phyloP scores from a whole-genome alignment of 345 rosid genomes.

The Euclidium syriacum region DNA sequence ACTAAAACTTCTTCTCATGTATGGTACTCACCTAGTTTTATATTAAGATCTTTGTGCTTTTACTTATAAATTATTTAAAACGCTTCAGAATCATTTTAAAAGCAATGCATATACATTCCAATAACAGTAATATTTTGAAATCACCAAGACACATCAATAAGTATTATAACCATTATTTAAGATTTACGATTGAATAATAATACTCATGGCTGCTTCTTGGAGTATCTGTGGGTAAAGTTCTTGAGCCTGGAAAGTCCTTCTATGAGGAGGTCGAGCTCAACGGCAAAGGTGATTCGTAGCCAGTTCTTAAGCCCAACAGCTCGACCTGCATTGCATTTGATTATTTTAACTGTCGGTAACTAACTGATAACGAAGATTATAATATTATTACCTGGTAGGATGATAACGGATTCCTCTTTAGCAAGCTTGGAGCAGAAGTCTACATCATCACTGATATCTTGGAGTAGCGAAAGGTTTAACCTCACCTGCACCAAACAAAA shows the following conservation, averaged over 20 bases:
- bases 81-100: too few relatives aligned
- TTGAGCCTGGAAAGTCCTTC: constrained; percentile 28
- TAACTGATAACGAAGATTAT: neutral
- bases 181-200: too few relatives aligned
- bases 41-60: too few relatives aligned
- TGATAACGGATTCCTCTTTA: constrained; percentile 33
- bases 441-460: constrained; percentile 36
- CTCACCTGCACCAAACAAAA: constrained; percentile 28
- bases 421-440: constrained; percentile 41
- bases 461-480: constrained; percentile 22
- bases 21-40: too few relatives aligned
- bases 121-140: too few relatives aligned
- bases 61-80: too few relatives aligned
- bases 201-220: constrained; percentile 15
- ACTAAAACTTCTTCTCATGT: too few relatives aligned
- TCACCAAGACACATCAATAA: too few relatives aligned
- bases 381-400: constrained; percentile 33
- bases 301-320: constrained; percentile 56
- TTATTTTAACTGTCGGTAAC: neutral
- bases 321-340: constrained; percentile 36
- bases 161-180: too few relatives aligned
- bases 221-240: constrained; percentile 18
- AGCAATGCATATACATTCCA: too few relatives aligned
- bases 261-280: constrained; percentile 42
- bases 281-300: constrained; percentile 54